Conservation (phyloP, 306 rosid genomes). For the Corylus americana region DNA sequence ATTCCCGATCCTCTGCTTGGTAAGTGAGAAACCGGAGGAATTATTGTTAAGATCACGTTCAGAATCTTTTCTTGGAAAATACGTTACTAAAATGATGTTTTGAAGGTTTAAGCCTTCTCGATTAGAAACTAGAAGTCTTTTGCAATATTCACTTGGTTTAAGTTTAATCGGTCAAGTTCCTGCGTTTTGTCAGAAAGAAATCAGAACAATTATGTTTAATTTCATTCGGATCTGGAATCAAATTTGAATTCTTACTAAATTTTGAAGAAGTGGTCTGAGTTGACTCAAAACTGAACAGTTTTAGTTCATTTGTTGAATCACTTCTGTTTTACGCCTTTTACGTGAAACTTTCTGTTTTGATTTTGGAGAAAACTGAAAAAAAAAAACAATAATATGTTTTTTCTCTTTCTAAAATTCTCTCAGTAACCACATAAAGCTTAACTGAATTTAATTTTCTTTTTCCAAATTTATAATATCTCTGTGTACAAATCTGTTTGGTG, state of each 20-base stretch:
- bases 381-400: neutral
- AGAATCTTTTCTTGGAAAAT: neutral
- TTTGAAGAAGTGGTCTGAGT: neutral
- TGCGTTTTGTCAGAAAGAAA: neutral
- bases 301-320: neutral
- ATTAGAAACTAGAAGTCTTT: neutral
- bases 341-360: neutral
- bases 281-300: neutral
- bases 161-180: neutral
- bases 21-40: neutral
- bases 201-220: neutral
- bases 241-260: neutral
- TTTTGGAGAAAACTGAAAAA: neutral
- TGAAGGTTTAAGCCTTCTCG: neutral
- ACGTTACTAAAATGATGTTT: neutral
- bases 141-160: neutral
- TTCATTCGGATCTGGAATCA: neutral
- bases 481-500: neutral
- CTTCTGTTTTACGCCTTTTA: neutral
- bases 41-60: neutral
- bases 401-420: neutral
- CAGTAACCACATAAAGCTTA: neutral
- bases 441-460: neutral
- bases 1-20: neutral
- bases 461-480: neutral